phyloP scores from a whole-genome alignment of 176 grass and related monocot species.

The Carex littledalei region DNA sequence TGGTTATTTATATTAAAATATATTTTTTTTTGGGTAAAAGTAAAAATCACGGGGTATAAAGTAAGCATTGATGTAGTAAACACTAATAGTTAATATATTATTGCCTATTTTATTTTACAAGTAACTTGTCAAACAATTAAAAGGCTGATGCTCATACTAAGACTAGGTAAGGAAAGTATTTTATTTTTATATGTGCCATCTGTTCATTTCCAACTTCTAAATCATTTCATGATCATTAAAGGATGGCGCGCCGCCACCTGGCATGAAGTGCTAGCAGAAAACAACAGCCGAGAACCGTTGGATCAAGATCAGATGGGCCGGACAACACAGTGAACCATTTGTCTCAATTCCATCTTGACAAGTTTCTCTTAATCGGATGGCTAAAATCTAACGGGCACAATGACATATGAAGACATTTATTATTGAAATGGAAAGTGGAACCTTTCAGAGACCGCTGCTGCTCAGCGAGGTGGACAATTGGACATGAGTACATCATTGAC shows the following conservation, averaged over 20 bases:
- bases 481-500: neutral
- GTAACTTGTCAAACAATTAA: neutral
- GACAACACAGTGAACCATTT: neutral
- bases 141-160: neutral
- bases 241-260: too few species aligned
- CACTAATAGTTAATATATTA: neutral
- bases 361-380: neutral
- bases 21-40: too few species aligned
- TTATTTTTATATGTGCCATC: neutral
- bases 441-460: constrained; percentile 12
- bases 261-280: too few species aligned
- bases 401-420: neutral
- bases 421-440: neutral
- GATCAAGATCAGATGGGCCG: too few species aligned
- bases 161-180: neutral
- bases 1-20: too few species aligned
- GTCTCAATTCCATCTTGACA: neutral
- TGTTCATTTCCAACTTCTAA: neutral
- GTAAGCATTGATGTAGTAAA: neutral
- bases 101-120: neutral
- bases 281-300: too few species aligned
- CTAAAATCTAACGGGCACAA: neutral
- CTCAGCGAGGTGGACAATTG: neutral
- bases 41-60: too few species aligned
- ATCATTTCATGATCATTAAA: neutral